Evolutionary conservation across 441 rosid genomes (phyloP).

Genomic region (Populus hybrid): DNA sequence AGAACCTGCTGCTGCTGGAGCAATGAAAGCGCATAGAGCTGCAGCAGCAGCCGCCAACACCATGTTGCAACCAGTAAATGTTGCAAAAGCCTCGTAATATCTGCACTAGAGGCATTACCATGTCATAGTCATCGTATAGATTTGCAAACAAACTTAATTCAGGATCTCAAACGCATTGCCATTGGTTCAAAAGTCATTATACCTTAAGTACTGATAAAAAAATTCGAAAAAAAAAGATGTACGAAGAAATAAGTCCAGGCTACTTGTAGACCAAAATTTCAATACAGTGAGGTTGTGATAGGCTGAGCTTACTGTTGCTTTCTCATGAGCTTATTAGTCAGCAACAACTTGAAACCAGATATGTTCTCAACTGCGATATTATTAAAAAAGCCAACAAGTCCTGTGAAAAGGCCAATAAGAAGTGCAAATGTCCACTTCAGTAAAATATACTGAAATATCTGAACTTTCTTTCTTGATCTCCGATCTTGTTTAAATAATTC

Average conservation of each 20-base stretch:
- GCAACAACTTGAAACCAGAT: slow-evolving; percentile 76
- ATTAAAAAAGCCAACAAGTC: slow-evolving; percentile 65
- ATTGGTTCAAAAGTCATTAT: too few relatives aligned
- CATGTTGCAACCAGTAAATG: slow-evolving; percentile 63
- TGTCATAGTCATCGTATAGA: neutral
- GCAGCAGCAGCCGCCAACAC: slow-evolving; percentile 67
- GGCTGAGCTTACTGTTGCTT: slow-evolving; percentile 52
- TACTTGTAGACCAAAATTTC: too few relatives aligned
- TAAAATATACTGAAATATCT: slow-evolving; percentile 75
- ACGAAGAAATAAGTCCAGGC: too few relatives aligned
- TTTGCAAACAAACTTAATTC: too few relatives aligned
- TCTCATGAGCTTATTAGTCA: slow-evolving; percentile 68
- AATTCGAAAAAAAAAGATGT: too few relatives aligned
- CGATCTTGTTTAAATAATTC: slow-evolving; percentile 90
- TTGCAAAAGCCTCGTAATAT: slow-evolving; percentile 60
- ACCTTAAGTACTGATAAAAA: too few relatives aligned
- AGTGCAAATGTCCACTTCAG: slow-evolving; percentile 92
- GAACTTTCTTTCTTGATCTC: slow-evolving; percentile 75
- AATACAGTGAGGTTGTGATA: neutral
- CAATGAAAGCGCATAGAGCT: slow-evolving; percentile 73
- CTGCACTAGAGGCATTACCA: slow-evolving; percentile 41
- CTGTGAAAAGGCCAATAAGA: slow-evolving; percentile 76
- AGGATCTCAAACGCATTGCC: neutral
- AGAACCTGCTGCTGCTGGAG: slow-evolving; percentile 26
- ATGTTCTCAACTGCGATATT: slow-evolving; percentile 89